Conservation (phyloP, 441 rosid species). For the Gossypium davidsonii region DNA sequence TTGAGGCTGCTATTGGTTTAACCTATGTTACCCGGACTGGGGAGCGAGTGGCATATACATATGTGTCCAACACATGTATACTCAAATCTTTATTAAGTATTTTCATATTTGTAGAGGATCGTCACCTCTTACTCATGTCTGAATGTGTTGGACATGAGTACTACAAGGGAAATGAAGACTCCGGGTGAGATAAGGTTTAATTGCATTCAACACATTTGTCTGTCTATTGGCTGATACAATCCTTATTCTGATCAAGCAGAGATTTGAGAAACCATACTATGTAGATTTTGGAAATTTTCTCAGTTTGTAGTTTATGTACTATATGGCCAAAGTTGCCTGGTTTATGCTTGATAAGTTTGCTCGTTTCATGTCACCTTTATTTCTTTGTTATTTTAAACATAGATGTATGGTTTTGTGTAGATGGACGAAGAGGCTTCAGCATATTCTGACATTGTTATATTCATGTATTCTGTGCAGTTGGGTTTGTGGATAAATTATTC, state of each 20-base stretch:
- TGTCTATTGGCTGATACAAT: not conserved
- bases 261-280: not conserved
- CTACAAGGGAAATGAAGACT: not conserved
- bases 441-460: not conserved
- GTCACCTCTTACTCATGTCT: not conserved
- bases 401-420: not conserved
- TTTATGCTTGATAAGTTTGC: not conserved
- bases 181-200: not conserved
- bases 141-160: not conserved
- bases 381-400: not conserved
- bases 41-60: not conserved
- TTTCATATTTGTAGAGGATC: not conserved
- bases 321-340: not conserved
- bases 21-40: not conserved
- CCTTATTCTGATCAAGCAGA: not conserved
- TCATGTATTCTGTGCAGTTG: not conserved
- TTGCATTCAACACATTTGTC: not conserved
- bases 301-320: not conserved
- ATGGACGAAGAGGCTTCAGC: not conserved
- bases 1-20: not conserved
- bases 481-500: not conserved
- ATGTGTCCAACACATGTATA: not conserved
- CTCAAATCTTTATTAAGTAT: not conserved
- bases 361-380: not conserved
- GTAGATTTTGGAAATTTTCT: not conserved